Conservation (phyloP, 1,139 yeast species). For the Pichia sp. region DNA sequence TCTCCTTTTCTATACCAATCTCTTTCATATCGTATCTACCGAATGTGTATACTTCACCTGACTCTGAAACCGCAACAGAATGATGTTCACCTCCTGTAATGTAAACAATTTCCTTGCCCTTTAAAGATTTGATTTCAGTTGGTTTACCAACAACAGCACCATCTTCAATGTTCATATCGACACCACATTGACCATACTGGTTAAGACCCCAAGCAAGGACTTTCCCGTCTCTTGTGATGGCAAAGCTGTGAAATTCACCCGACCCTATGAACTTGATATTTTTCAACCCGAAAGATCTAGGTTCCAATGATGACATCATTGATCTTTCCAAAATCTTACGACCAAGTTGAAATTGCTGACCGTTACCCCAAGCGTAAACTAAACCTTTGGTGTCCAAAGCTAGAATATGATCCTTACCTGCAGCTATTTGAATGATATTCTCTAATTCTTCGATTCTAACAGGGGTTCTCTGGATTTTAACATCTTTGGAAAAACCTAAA, state of each 20-base stretch:
- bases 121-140: slow-evolving; percentile 58
- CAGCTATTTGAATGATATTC: slow-evolving; percentile 76
- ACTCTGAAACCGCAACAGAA: slow-evolving; percentile 64
- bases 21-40: slow-evolving; percentile 95
- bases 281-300: slow-evolving; percentile 73
- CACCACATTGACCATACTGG: slow-evolving; percentile 93
- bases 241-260: slow-evolving; percentile 96
- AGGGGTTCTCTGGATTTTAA: slow-evolving; percentile 64
- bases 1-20: slow-evolving; percentile 68
- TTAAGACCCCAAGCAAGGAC: slow-evolving; percentile 93
- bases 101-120: slow-evolving; percentile 51
- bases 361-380: slow-evolving; percentile 97
- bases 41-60: slow-evolving; percentile 74
- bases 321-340: slow-evolving; percentile 76
- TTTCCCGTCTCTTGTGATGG: slow-evolving; percentile 66
- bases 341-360: slow-evolving; percentile 89
- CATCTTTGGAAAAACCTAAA: slow-evolving; percentile 71
- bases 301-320: slow-evolving; percentile 63
- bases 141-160: slow-evolving; percentile 81
- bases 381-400: slow-evolving; percentile 81
- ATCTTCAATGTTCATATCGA: slow-evolving; percentile 64
- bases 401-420: slow-evolving; percentile 88
- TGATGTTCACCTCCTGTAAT: slow-evolving; percentile 96
- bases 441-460: slow-evolving; percentile 56
- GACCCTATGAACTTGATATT: slow-evolving; percentile 77